These are phyloP conservation scores for Boletus sensibilis DNA, from an alignment of 768 basidiomycete species.

Conservation along the genomic window DNA sequence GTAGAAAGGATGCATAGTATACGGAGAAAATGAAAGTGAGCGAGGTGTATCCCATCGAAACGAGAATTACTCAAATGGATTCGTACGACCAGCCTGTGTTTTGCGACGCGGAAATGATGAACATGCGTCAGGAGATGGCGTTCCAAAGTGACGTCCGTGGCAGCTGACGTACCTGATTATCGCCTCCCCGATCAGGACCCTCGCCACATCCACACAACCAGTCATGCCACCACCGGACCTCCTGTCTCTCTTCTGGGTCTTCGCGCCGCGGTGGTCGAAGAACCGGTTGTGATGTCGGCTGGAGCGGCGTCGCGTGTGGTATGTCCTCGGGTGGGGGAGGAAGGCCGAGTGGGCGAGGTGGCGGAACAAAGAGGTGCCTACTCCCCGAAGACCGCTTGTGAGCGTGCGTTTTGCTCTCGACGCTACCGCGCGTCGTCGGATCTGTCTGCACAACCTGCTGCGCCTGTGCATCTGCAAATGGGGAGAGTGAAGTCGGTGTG, in stretches of 20 bases:
- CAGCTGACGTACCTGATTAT: slow-evolving; percentile 55
- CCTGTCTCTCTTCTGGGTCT: slow-evolving; percentile 31
- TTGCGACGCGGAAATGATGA: neutral
- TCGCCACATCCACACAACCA: slow-evolving; percentile 82
- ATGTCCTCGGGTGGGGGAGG: slow-evolving; percentile 44
- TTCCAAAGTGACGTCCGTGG: neutral
- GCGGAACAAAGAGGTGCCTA: slow-evolving; percentile 31
- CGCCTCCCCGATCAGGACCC: slow-evolving; percentile 69
- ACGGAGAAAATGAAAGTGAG: slow-evolving; percentile 3
- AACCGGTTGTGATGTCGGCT: slow-evolving; percentile 34
- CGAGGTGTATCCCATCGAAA: neutral
- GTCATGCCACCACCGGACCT: slow-evolving; percentile 78
- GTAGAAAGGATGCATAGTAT: slow-evolving; percentile 6
- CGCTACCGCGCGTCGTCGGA: neutral
- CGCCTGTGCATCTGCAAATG: slow-evolving; percentile 40
- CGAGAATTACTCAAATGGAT: slow-evolving; percentile 46
- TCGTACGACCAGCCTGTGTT: slow-evolving; percentile 69
- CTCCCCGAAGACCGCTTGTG: slow-evolving; percentile 2
- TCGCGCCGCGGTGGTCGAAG: slow-evolving; percentile 24
- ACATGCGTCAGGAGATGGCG: neutral
- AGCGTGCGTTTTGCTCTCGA: neutral
- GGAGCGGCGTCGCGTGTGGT: slow-evolving; percentile 36
- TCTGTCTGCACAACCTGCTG: slow-evolving; percentile 20
- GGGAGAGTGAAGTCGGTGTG: slow-evolving; percentile 17
- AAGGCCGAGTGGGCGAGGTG: slow-evolving; percentile 59